Percentiles rank a stretch among this genome's conserved stretches.
phyloP scores from a whole-genome alignment of 2,329 filamentous ascomycete species.

The Lecanicillium sp. region DNA sequence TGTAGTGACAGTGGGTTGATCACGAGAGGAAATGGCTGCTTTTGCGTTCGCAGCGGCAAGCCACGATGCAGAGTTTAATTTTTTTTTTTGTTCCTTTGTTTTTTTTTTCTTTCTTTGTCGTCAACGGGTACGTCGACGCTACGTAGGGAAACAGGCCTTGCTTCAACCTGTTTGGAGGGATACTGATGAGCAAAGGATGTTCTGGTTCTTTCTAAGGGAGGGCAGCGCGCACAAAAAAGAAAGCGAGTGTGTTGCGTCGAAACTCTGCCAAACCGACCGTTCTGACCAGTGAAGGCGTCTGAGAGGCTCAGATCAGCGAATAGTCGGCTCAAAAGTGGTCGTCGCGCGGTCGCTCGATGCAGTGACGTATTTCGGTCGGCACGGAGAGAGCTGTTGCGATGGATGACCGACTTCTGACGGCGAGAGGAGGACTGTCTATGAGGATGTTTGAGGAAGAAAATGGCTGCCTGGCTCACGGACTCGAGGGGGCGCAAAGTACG shows the following conservation, averaged over 20 bases:
- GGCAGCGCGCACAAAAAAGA: slow-evolving; percentile 4
- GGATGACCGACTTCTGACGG: slow-evolving; percentile 30
- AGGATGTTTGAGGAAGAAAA: slow-evolving; percentile 22
- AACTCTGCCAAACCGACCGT: slow-evolving; percentile 31
- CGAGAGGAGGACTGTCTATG: slow-evolving; percentile 24
- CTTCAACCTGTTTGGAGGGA: slow-evolving; percentile 2
- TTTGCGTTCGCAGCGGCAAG: slow-evolving; percentile 1
- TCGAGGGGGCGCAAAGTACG: slow-evolving; percentile 15
- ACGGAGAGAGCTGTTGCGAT: slow-evolving; percentile 19
- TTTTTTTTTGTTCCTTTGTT: not conserved
- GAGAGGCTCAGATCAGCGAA: slow-evolving; percentile 34
- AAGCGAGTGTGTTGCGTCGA: slow-evolving; percentile 16
- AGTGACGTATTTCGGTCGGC: slow-evolving; percentile 8
- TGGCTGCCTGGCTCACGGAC: slow-evolving; percentile 16
- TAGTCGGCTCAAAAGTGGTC: slow-evolving; percentile 31
- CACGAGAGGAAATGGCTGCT: not conserved
- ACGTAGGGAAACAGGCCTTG: not conserved
- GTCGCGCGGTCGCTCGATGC: slow-evolving; percentile 19
- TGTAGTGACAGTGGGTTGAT: slow-evolving; percentile 8
- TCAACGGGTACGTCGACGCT: slow-evolving; percentile 1
- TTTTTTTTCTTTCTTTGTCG: slow-evolving; percentile 8
- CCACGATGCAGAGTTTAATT: slow-evolving; percentile 5
- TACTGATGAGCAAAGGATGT: slow-evolving; percentile 4
- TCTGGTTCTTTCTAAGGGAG: slow-evolving; percentile 2
- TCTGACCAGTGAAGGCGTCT: slow-evolving; percentile 60